A percentile compares a stretch with the other conserved stretches of the same genome.
These are phyloP conservation scores for Puccinia coronata DNA, from an alignment of 1,284 basidiomycete genomes.

Conservation along the genomic window DNA sequence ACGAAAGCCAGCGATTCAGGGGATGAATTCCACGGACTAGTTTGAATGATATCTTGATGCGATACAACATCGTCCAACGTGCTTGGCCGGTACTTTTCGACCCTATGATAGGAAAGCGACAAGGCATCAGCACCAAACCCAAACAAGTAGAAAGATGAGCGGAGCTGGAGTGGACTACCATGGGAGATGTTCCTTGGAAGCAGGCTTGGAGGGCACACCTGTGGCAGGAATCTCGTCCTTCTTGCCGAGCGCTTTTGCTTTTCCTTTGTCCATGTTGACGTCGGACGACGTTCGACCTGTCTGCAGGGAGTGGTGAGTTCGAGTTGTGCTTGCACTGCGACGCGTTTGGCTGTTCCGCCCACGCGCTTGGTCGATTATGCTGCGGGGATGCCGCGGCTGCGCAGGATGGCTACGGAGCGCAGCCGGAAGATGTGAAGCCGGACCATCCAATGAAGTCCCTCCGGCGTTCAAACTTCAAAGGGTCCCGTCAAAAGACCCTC, in stretches of 20 bases:
- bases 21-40: conserved; percentile 66
- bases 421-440: too few species aligned
- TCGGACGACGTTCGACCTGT: too few species aligned
- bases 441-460: too few species aligned
- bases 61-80: conserved; percentile 88
- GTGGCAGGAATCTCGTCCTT: background rate
- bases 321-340: too few species aligned
- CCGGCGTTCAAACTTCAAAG: too few species aligned
- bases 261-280: conserved; percentile 41
- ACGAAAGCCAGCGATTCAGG: background rate
- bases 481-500: too few species aligned
- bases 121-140: background rate
- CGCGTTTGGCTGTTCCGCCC: too few species aligned
- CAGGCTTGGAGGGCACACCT: conserved; percentile 1
- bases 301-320: too few species aligned
- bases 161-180: background rate
- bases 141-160: background rate
- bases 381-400: too few species aligned
- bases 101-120: conserved; percentile 67
- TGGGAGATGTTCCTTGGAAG: conserved; percentile 13
- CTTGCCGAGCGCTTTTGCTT: conserved; percentile 14
- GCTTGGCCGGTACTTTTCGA: conserved; percentile 89
- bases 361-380: too few species aligned
- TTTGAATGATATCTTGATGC: conserved; percentile 86
- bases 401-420: too few species aligned